Percentiles rank a stretch among this genome's conserved stretches.
These are phyloP conservation scores for Cardamine chenopodiifolia DNA, from an alignment of 345 rosid genomes.

Conservation along the genomic window DNA sequence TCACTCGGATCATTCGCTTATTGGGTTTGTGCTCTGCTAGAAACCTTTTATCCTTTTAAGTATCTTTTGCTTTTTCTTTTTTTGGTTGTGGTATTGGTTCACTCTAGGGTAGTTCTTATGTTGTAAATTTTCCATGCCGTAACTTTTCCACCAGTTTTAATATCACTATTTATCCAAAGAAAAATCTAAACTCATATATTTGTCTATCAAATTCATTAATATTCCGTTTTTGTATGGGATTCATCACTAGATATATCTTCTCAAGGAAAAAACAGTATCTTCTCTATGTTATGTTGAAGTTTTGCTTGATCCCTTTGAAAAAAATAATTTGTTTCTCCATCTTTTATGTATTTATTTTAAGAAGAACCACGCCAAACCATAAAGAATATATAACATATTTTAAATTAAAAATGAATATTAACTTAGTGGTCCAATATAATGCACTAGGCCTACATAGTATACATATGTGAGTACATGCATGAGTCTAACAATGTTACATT, in stretches of 20 bases:
- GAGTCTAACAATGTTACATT: slow-evolving; percentile 16
- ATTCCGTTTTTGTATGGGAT: not conserved
- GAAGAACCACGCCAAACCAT: not conserved
- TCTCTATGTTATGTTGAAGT: not conserved
- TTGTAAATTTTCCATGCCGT: too few relatives aligned
- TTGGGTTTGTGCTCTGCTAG: too few relatives aligned
- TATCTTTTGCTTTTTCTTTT: too few relatives aligned
- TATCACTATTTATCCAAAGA: too few relatives aligned
- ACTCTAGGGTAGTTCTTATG: too few relatives aligned
- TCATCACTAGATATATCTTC: not conserved
- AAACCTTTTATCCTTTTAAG: too few relatives aligned
- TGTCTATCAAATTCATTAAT: not conserved
- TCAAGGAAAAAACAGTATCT: too few relatives aligned
- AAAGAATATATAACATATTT: not conserved
- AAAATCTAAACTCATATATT: not conserved
- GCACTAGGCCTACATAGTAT: slow-evolving; percentile 17
- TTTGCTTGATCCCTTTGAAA: not conserved
- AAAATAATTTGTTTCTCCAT: not conserved
- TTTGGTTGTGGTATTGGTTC: too few relatives aligned
- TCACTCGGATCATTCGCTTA: too few relatives aligned
- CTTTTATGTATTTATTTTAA: not conserved
- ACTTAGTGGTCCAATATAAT: slow-evolving; percentile 15
- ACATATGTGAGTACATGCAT: not conserved
- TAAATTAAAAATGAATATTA: not conserved
- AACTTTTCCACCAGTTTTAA: too few relatives aligned